Conservation (phyloP, 2,329 filamentous ascomycete genomes). For the Diplodia mutila region DNA sequence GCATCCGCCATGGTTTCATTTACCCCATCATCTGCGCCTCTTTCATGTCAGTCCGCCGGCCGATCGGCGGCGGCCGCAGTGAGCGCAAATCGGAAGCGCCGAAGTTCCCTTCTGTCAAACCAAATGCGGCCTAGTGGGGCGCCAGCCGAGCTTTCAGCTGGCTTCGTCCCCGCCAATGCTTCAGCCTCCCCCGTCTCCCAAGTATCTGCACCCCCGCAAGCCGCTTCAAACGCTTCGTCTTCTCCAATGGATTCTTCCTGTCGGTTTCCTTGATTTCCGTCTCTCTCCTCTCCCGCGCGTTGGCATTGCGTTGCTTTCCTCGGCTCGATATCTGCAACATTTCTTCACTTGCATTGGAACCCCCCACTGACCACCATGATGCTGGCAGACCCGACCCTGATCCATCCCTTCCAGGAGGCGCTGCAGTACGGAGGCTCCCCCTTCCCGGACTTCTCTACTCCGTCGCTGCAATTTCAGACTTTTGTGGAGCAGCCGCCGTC, state of each 20-base stretch:
- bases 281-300: constrained; percentile 24
- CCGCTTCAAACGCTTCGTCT: constrained; percentile 28
- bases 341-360: constrained; percentile 17
- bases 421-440: constrained; percentile 47
- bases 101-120: constrained; percentile 38
- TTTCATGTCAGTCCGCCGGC: constrained; percentile 29
- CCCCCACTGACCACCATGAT: constrained; percentile 8
- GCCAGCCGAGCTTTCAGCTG: constrained; percentile 24
- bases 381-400: constrained; percentile 59
- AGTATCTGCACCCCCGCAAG: constrained; percentile 30
- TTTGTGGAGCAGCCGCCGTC: constrained; percentile 59
- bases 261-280: constrained; percentile 42
- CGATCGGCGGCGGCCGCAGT: constrained; percentile 6
- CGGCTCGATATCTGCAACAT: constrained; percentile 18
- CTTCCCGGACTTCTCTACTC: constrained; percentile 46
- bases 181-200: constrained; percentile 30
- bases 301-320: not conserved
- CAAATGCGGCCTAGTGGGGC: constrained; percentile 31
- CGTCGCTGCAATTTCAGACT: constrained; percentile 46
- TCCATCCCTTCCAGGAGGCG: constrained; percentile 54
- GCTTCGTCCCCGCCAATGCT: constrained; percentile 28
- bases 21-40: constrained; percentile 22
- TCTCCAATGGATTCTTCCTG: constrained; percentile 42
- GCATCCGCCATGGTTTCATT: constrained; percentile 47
- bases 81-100: constrained; percentile 24